Percentiles rank a stretch among this genome's conserved stretches.
phyloP scores from a whole-genome alignment of 2,329 filamentous ascomycete species.

The Talaromyces pinophilus region DNA sequence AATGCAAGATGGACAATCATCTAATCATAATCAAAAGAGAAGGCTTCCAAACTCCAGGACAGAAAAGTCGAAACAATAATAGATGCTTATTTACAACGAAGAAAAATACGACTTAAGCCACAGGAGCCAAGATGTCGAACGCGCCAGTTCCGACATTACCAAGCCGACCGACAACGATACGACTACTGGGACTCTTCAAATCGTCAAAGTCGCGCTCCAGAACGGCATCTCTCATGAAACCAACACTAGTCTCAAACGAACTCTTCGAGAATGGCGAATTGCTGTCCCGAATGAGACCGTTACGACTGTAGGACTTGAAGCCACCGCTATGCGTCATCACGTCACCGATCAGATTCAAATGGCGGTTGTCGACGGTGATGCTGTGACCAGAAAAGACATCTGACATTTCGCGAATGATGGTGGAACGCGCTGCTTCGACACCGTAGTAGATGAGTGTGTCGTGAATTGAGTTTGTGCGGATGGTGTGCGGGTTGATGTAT shows the following conservation, averaged over 20 bases:
- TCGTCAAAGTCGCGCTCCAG: slow-evolving; percentile 89
- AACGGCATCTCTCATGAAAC: slow-evolving; percentile 89
- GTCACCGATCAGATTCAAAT: slow-evolving; percentile 93
- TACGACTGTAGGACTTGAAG: slow-evolving; percentile 90
- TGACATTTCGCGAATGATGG: slow-evolving; percentile 82
- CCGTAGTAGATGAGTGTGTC: slow-evolving; percentile 84
- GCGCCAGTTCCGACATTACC: slow-evolving; percentile 84
- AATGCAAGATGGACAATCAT: slow-evolving; percentile 11
- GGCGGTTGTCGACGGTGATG: slow-evolving; percentile 86
- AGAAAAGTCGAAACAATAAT: neutral
- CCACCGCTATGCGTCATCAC: slow-evolving; percentile 94
- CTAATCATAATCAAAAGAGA: slow-evolving; percentile 9
- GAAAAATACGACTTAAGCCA: slow-evolving; percentile 37
- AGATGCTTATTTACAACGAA: slow-evolving; percentile 12
- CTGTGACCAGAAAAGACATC: slow-evolving; percentile 87
- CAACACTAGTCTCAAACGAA: slow-evolving; percentile 97
- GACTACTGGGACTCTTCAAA: slow-evolving; percentile 77
- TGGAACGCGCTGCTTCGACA: slow-evolving; percentile 85
- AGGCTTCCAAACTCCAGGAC: slow-evolving; percentile 17
- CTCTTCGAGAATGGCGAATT: slow-evolving; percentile 96
- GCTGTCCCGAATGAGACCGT: slow-evolving; percentile 74
- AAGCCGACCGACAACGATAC: slow-evolving; percentile 83
- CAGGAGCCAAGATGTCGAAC: slow-evolving; percentile 76
- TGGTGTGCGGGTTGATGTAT: slow-evolving; percentile 79
- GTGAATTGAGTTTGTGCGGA: slow-evolving; percentile 90